These are phyloP conservation scores for Pichia cephalocereana DNA, from an alignment of 805 yeast genomes.

Conservation along the genomic window DNA sequence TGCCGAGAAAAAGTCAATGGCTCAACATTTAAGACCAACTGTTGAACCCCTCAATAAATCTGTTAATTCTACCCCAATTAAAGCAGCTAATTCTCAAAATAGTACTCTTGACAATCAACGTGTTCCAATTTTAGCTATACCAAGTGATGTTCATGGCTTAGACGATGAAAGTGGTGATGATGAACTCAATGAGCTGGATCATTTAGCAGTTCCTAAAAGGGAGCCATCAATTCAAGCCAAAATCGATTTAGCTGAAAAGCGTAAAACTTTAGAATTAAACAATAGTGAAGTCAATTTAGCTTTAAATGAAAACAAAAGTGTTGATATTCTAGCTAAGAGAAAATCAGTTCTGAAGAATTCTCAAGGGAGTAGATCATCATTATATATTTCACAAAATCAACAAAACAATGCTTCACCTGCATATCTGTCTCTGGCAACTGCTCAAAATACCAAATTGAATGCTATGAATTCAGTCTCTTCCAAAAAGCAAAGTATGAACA, in stretches of 20 bases:
- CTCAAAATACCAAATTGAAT: conserved; percentile 69
- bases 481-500: not conserved
- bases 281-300: not conserved
- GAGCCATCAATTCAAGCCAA: conserved; percentile 14
- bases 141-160: not conserved
- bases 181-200: not conserved
- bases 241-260: conserved; percentile 4
- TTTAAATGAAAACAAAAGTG: not conserved
- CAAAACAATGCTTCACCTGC: conserved; percentile 42
- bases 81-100: not conserved
- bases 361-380: conserved; percentile 11
- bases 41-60: conserved; percentile 16
- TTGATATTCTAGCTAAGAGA: conserved; percentile 19
- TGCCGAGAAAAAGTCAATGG: conserved; percentile 25
- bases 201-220: conserved; percentile 25
- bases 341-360: conserved; percentile 41
- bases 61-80: not conserved
- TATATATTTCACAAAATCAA: conserved; percentile 12
- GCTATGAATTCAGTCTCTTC: conserved; percentile 38
- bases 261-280: not conserved
- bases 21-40: conserved; percentile 36
- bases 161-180: not conserved
- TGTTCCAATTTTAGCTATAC: conserved; percentile 1
- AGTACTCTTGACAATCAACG: not conserved
- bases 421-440: conserved; percentile 61